phyloP scores from a whole-genome alignment of 257 asterid species.

The Striga asiatica region DNA sequence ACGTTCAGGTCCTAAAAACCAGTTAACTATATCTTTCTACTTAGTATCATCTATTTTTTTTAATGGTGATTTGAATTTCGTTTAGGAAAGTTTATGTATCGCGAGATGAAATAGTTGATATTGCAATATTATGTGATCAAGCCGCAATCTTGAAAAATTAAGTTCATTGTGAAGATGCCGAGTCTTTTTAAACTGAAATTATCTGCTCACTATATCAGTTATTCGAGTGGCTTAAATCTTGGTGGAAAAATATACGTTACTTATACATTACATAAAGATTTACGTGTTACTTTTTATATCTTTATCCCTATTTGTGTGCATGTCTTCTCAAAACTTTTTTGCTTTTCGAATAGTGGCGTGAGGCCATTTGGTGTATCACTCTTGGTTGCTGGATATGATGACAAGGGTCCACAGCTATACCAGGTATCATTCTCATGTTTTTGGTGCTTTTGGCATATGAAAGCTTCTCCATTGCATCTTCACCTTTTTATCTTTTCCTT shows the following conservation, averaged over 20 bases:
- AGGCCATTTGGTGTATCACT: conserved; percentile 91
- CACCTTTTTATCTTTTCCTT: neutral
- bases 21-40: too few species aligned
- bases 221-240: neutral
- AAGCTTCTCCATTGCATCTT: neutral
- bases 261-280: neutral
- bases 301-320: neutral
- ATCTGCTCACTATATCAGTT: neutral
- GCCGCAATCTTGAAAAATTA: neutral
- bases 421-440: conserved; percentile 34
- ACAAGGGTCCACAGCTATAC: conserved; percentile 91
- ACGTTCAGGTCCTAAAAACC: neutral
- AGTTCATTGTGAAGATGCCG: neutral
- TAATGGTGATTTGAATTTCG: neutral
- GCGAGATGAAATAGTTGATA: neutral
- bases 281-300: neutral
- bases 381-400: conserved; percentile 82
- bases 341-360: conserved; percentile 47
- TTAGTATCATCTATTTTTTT: too few species aligned
- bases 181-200: neutral
- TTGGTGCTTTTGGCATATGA: conserved; percentile 1
- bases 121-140: neutral
- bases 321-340: conserved; percentile 7
- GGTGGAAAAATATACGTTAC: neutral
- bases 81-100: neutral